These are phyloP conservation scores for Garcileccinum viscosum DNA, from an alignment of 1,284 basidiomycete species.

Conservation along the genomic window DNA sequence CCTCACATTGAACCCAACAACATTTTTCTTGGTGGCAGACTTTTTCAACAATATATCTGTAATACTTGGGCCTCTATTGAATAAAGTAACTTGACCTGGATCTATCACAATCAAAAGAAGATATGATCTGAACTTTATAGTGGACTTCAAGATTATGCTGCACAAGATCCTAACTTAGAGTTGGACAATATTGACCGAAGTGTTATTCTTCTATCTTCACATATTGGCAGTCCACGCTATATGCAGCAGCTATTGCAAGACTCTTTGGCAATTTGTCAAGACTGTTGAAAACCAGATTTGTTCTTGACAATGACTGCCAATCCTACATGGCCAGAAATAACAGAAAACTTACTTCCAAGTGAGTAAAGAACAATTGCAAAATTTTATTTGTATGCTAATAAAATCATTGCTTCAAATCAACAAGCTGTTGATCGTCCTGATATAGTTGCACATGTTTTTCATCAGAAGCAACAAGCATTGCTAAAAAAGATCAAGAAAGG, in stretches of 20 bases:
- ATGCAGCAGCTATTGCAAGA: neutral
- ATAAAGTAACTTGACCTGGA: neutral
- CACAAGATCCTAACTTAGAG: no score
- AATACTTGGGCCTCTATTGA: neutral
- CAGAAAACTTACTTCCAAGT: no score
- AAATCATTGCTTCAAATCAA: constrained; percentile 32
- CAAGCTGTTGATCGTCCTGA: constrained; percentile 49
- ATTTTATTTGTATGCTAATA: neutral
- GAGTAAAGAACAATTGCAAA: no score
- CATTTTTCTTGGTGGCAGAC: neutral
- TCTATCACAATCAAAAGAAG: neutral
- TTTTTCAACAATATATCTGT: neutral
- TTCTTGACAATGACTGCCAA: no score
- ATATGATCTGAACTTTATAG: neutral
- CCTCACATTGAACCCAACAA: neutral
- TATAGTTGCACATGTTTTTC: constrained; percentile 46
- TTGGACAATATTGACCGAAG: neutral
- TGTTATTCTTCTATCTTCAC: neutral
- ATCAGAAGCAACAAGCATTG: no score
- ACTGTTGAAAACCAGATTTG: neutral
- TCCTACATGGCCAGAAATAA: no score
- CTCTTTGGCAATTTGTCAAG: neutral
- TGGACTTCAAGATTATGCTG: neutral
- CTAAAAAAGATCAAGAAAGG: no score
- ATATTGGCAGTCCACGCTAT: no score